These are phyloP conservation scores for Termitomyces sp. DNA, from an alignment of 1,284 basidiomycete genomes.

Conservation along the genomic window DNA sequence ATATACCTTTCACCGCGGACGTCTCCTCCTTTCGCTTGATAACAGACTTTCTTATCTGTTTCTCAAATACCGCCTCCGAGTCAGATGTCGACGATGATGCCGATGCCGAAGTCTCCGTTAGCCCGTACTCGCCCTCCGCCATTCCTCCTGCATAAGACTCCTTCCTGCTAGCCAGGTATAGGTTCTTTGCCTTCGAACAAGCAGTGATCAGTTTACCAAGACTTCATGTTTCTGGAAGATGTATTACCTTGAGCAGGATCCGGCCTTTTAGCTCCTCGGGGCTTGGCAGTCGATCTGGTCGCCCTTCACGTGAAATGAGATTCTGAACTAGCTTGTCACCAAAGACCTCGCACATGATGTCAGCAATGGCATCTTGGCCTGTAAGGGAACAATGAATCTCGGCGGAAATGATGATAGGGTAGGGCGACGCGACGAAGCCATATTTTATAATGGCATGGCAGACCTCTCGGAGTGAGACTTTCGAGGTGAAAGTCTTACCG, in stretches of 20 bases:
- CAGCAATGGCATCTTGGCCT: slow-evolving; percentile 81
- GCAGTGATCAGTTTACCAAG: not conserved
- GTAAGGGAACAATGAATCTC: slow-evolving; percentile 84
- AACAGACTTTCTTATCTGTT: not conserved
- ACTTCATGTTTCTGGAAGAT: not conserved
- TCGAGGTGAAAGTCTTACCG: slow-evolving; percentile 85
- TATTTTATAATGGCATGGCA: slow-evolving; percentile 88
- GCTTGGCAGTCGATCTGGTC: slow-evolving; percentile 65
- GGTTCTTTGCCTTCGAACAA: slow-evolving; percentile 37
- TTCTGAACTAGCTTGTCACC: slow-evolving; percentile 69
- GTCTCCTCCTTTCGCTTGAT: slow-evolving; percentile 14
- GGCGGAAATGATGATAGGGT: slow-evolving; percentile 91
- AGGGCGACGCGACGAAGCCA: slow-evolving; percentile 88
- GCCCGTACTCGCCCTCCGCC: slow-evolving; percentile 15
- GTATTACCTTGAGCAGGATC: slow-evolving; percentile 75
- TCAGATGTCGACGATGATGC: slow-evolving; percentile 30
- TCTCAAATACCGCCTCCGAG: slow-evolving; percentile 24
- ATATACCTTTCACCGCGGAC: slow-evolving; percentile 16
- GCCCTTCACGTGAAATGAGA: not conserved
- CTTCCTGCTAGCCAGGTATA: slow-evolving; percentile 21
- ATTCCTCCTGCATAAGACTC: slow-evolving; percentile 13
- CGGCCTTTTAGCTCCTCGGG: slow-evolving; percentile 81
- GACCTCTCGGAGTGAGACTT: slow-evolving; percentile 80
- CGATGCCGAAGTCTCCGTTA: slow-evolving; percentile 20
- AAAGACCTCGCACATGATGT: slow-evolving; percentile 78